Percentiles rank a stretch among this genome's conserved stretches.
These are phyloP conservation scores for Aspergillus cristatus DNA, from an alignment of 495 filamentous ascomycete species.

Conservation along the genomic window DNA sequence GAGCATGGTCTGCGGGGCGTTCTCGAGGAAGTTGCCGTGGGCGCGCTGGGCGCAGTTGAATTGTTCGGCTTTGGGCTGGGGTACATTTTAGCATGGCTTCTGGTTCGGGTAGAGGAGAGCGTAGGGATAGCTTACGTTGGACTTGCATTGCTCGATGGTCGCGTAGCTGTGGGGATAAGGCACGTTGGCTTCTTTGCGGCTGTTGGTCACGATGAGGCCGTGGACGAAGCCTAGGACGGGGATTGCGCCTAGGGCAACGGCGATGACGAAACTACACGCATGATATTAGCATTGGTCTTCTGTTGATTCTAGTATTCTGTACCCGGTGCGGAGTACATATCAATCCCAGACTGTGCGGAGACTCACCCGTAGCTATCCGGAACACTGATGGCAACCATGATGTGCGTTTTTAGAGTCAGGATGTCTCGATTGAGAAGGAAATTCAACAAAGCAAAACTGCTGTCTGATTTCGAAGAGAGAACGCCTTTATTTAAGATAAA, in stretches of 20 bases:
- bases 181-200: conserved; percentile 48
- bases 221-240: conserved; percentile 55
- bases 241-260: conserved; percentile 42
- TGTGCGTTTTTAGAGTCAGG: too few relatives aligned
- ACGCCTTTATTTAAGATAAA: too few relatives aligned
- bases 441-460: too few relatives aligned
- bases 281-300: too few relatives aligned
- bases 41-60: conserved; percentile 68
- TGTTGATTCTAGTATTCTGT: too few relatives aligned
- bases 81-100: too few relatives aligned
- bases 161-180: conserved; percentile 59
- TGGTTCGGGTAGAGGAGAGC: too few relatives aligned
- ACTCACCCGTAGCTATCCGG: conserved; percentile 44
- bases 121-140: conserved; percentile 31
- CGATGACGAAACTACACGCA: conserved; percentile 44
- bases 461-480: too few relatives aligned
- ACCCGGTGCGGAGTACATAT: not conserved
- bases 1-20: conserved; percentile 48
- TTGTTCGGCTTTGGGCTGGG: conserved; percentile 30
- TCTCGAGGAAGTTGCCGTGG: conserved; percentile 64
- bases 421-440: too few relatives aligned
- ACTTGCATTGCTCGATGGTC: conserved; percentile 42
- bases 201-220: conserved; percentile 24
- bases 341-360: not conserved
- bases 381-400: conserved; percentile 33